Evolutionary conservation across 805 yeast species (phyloP).

Genomic region (Kuraishia molischiana): DNA sequence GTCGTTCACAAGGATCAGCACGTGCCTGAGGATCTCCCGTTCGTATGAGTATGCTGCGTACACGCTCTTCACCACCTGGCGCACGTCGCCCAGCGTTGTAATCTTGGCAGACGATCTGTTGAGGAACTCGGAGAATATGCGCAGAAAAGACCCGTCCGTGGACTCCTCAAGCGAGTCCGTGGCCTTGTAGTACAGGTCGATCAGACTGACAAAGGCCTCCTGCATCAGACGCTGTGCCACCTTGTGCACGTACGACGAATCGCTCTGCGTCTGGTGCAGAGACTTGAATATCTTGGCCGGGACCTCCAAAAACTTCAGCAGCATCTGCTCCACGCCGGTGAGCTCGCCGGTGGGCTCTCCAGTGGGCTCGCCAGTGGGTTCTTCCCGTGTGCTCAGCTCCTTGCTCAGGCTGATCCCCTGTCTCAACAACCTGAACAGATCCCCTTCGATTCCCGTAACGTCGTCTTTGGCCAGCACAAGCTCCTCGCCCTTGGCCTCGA

Average conservation of each 20-base stretch:
- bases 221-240: conserved; percentile 28
- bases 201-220: conserved; percentile 29
- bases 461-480: conserved; percentile 3
- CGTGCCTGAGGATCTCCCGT: conserved; percentile 38
- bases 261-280: conserved; percentile 11
- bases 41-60: conserved; percentile 60
- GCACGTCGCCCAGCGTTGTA: conserved; percentile 50
- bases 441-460: conserved; percentile 13
- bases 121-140: conserved; percentile 45
- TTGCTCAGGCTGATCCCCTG: conserved; percentile 19
- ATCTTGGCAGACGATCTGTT: conserved; percentile 34
- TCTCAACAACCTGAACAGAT: conserved; percentile 24
- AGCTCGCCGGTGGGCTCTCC: background rate
- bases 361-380: background rate
- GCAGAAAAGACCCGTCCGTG: conserved; percentile 30
- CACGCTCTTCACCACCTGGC: conserved; percentile 51
- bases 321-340: conserved; percentile 22
- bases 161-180: background rate
- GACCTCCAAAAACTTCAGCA: conserved; percentile 29
- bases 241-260: conserved; percentile 13
- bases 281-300: conserved; percentile 23
- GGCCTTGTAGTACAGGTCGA: conserved; percentile 14
- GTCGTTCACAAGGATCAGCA: conserved; percentile 44
- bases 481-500: background rate
- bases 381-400: conserved; percentile 10